Conservation (phyloP, 306 rosid genomes). For the Coriaria nepalensis region DNA sequence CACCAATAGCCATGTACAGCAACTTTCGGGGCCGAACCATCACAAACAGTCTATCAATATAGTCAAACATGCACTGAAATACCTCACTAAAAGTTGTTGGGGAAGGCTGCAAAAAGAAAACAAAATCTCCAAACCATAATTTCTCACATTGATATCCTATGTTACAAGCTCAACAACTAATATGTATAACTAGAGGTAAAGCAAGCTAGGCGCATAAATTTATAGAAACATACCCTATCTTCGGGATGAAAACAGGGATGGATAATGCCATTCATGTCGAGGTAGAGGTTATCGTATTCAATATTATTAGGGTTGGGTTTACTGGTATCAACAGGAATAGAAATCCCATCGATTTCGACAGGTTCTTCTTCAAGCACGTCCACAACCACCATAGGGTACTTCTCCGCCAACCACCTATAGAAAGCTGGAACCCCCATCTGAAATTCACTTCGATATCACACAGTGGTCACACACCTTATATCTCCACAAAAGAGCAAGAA, state of each 20-base stretch:
- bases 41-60: conserved; percentile 74
- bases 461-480: not conserved
- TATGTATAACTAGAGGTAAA: not conserved
- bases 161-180: too few species aligned
- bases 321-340: conserved; percentile 79
- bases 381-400: conserved; percentile 66
- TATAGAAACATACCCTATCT: conserved; percentile 48
- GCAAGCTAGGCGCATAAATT: not conserved
- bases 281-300: conserved; percentile 87
- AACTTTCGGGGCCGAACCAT: conserved; percentile 97
- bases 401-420: conserved; percentile 93
- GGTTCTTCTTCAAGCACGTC: conserved; percentile 85
- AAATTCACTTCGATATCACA: conserved; percentile 10
- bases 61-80: conserved; percentile 87
- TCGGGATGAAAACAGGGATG: conserved; percentile 99
- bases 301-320: conserved; percentile 70
- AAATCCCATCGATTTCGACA: conserved; percentile 55
- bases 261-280: conserved; percentile 92
- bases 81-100: conserved; percentile 75
- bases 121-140: not conserved
- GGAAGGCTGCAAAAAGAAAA: conserved; percentile 55
- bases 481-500: conserved; percentile 8
- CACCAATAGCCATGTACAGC: conserved; percentile 92
- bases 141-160: not conserved
- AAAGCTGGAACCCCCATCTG: conserved; percentile 98